Conservation (phyloP, 2,329 filamentous ascomycete species). For the Colletotrichum orchidophilum region DNA sequence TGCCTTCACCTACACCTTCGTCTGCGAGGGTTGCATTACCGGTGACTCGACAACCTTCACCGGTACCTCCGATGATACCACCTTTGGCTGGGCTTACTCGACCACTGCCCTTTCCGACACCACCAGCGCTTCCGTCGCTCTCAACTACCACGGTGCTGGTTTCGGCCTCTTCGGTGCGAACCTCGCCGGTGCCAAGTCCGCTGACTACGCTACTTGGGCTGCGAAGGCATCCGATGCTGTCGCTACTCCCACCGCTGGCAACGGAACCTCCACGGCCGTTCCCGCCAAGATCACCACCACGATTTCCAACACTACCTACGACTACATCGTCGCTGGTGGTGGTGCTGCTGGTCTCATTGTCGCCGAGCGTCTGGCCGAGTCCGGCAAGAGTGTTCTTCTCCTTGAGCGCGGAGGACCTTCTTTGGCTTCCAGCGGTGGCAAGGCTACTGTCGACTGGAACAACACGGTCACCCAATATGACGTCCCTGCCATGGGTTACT, state of each 20-base stretch:
- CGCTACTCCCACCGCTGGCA: slow-evolving; percentile 18
- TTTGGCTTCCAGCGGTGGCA: slow-evolving; percentile 32
- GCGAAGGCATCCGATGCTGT: slow-evolving; percentile 39
- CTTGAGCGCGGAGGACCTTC: slow-evolving; percentile 31
- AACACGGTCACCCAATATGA: slow-evolving; percentile 37
- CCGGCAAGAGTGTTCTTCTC: slow-evolving; percentile 34
- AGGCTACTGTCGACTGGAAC: slow-evolving; percentile 40
- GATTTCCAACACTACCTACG: slow-evolving; percentile 32
- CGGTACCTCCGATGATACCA: slow-evolving; percentile 17
- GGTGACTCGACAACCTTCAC: slow-evolving; percentile 40
- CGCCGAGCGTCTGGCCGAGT: slow-evolving; percentile 33
- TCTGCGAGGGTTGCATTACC: slow-evolving; percentile 52
- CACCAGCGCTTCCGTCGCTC: slow-evolving; percentile 28
- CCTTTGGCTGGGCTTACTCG: slow-evolving; percentile 33
- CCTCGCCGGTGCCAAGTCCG: slow-evolving; percentile 34
- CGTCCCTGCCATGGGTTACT: slow-evolving; percentile 36
- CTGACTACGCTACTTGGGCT: slow-evolving; percentile 36
- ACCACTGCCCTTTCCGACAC: slow-evolving; percentile 34
- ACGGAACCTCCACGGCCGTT: slow-evolving; percentile 15
- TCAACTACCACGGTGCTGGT: slow-evolving; percentile 36
- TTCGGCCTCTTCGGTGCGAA: slow-evolving; percentile 37
- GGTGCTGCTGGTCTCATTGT: slow-evolving; percentile 34
- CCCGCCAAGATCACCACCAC: slow-evolving; percentile 30
- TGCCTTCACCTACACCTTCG: slow-evolving; percentile 58
- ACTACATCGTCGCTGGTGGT: slow-evolving; percentile 35